phyloP scores from a whole-genome alignment of 495 filamentous ascomycete species.

The Apiosordaria backusii region DNA sequence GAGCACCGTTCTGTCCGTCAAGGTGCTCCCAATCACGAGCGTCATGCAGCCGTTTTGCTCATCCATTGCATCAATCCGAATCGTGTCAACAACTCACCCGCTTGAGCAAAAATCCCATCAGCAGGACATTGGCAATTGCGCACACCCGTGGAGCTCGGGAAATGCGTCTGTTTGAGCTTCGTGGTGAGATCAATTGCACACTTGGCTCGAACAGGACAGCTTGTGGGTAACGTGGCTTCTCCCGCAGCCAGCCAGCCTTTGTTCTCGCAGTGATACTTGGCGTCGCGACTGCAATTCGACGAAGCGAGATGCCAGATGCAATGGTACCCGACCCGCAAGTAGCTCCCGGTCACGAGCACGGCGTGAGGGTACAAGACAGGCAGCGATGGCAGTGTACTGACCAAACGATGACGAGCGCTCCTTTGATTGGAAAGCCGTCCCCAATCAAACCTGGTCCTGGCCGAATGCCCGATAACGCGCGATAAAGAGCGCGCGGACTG shows the following conservation, averaged over 20 bases:
- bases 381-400: conserved; percentile 29
- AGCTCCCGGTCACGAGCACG: conserved; percentile 9
- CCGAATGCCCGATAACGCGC: background rate
- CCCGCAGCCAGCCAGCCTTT: conserved; percentile 4
- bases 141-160: background rate
- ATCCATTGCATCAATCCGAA: conserved; percentile 11
- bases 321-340: conserved; percentile 31
- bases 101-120: background rate
- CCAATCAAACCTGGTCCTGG: background rate
- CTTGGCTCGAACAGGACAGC: conserved; percentile 21
- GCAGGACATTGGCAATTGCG: conserved; percentile 1
- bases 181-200: conserved; percentile 11
- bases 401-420: background rate
- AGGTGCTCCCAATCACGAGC: conserved; percentile 14
- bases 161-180: conserved; percentile 7
- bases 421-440: background rate
- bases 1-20: conserved; percentile 2
- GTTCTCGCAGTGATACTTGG: background rate
- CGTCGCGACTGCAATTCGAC: conserved; percentile 13
- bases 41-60: conserved; percentile 10
- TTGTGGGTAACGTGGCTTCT: conserved; percentile 27
- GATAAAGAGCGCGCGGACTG: background rate
- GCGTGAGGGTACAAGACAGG: conserved; percentile 19
- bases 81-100: conserved; percentile 6
- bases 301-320: conserved; percentile 22